Evolutionary conservation across 352 stramenopile species (phyloP).

Genomic region (Globisporangium splendens): DNA sequence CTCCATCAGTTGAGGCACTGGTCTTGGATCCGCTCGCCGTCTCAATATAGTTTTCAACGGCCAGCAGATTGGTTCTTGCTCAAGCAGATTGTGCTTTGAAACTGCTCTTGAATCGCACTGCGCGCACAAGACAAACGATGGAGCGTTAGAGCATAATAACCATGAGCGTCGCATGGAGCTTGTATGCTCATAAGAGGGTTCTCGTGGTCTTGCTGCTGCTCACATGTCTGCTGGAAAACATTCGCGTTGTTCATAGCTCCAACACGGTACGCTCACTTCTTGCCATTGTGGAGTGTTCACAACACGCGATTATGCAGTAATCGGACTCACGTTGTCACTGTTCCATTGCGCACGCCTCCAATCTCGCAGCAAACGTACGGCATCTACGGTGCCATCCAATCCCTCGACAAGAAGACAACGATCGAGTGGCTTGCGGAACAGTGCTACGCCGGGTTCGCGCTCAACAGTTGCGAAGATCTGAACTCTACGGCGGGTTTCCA

Average conservation of each 20-base stretch:
- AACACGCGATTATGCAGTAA: too few relatives aligned
- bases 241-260: neutral
- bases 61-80: too few relatives aligned
- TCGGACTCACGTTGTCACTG: neutral
- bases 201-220: neutral
- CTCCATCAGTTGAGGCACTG: too few relatives aligned
- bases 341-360: neutral
- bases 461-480: conserved; percentile 53
- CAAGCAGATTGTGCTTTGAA: too few relatives aligned
- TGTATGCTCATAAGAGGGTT: neutral
- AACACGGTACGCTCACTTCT: neutral
- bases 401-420: conserved; percentile 32
- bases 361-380: conserved; percentile 45
- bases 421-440: conserved; percentile 37
- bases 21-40: too few relatives aligned
- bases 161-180: neutral
- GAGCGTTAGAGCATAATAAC: neutral
- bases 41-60: too few relatives aligned
- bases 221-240: neutral
- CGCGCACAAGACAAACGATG: too few relatives aligned
- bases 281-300: neutral
- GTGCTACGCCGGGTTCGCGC: conserved; percentile 60
- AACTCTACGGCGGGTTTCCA: conserved; percentile 35
- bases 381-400: conserved; percentile 61
- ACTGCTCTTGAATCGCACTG: too few relatives aligned